Conservation (phyloP, 2,329 filamentous ascomycete genomes). For the Seiridium unicorne region DNA sequence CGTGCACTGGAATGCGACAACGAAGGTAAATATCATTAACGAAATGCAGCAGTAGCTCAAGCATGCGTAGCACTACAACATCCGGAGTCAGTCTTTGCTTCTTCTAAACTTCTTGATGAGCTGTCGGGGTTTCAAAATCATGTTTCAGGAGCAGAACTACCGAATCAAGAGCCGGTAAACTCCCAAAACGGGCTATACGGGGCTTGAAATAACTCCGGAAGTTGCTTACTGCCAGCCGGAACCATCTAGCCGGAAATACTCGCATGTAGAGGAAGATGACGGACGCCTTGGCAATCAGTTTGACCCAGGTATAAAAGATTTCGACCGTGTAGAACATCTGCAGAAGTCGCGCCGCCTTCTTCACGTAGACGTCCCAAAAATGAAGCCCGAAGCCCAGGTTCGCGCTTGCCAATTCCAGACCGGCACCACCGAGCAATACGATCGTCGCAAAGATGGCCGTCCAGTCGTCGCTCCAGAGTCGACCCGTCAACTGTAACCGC, state of each 20-base stretch:
- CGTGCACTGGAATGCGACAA: slow-evolving; percentile 5
- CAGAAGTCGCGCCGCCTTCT: slow-evolving; percentile 9
- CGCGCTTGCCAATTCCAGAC: slow-evolving; percentile 17
- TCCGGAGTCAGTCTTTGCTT: no score
- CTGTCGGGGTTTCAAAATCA: no score
- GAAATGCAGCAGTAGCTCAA: neutral
- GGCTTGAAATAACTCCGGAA: no score
- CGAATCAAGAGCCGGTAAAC: no score
- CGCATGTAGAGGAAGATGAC: slow-evolving; percentile 4
- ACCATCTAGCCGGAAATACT: slow-evolving; percentile 2
- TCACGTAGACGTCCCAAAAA: slow-evolving; percentile 19
- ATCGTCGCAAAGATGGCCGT: slow-evolving; percentile 6
- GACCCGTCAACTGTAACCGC: slow-evolving; percentile 11
- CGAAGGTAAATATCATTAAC: neutral
- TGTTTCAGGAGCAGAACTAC: no score
- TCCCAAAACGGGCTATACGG: no score
- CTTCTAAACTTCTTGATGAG: no score
- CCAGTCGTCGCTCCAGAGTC: slow-evolving; percentile 18
- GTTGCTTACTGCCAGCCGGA: neutral
- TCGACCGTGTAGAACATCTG: slow-evolving; percentile 4
- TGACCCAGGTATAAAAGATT: slow-evolving; percentile 4
- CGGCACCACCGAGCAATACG: slow-evolving; percentile 13
- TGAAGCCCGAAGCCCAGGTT: slow-evolving; percentile 19
- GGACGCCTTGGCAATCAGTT: slow-evolving; percentile 6
- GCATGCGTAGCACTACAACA: neutral